Evolutionary conservation across 1,139 yeast species (phyloP), one percentile per base, ranked within the genome.

Genomic region (Zygoascus sp.): DNA sequence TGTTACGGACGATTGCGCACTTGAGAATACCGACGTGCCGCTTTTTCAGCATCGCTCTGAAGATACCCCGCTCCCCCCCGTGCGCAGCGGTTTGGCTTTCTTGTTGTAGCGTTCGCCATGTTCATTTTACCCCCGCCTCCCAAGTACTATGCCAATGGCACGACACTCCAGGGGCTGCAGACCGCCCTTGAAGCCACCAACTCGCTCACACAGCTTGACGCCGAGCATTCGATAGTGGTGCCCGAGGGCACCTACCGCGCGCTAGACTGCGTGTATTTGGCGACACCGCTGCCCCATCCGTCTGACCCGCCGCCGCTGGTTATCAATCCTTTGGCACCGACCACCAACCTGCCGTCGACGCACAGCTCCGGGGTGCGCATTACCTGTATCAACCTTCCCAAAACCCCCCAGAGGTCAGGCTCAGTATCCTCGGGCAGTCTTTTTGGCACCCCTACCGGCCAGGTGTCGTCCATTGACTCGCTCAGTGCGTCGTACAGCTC

Each of bases 261-360:
- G 7, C 49, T 53, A 42, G 66, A 66, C 38, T 59, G 62, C 35
- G 53, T 66, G 30, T 62, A 54, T 41, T 51, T 66, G 34, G 67
- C 69, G 8, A 60, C 59, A 11, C 70, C 70, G 11, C 55, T 63
- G 4, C 65, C 67, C 3, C 70, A 66, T 46, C 70, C 70, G 2
- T 58, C 65, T 5, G 69, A 65, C 45, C 64, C 66, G 9, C 66
- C 66, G 8, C 62, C 65, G 17, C 53, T 60, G 22, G 59, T 61
- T 17, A 53, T 64, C 38, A 66, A 66, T 48, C 70, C 70, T 20
- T 52, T 66, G 45, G 65, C 69, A 2, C 68, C 70, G 7, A 60
- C 65, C 11, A 54, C 57, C 32, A 56, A 55, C 28, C 54, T 53
- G 21, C 65, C 66, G 11, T 50, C 58, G 15, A 50, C 60, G 25